Evolutionary conservation across 176 grass and related monocot species (phyloP).

Genomic region (Stipa capillata): DNA sequence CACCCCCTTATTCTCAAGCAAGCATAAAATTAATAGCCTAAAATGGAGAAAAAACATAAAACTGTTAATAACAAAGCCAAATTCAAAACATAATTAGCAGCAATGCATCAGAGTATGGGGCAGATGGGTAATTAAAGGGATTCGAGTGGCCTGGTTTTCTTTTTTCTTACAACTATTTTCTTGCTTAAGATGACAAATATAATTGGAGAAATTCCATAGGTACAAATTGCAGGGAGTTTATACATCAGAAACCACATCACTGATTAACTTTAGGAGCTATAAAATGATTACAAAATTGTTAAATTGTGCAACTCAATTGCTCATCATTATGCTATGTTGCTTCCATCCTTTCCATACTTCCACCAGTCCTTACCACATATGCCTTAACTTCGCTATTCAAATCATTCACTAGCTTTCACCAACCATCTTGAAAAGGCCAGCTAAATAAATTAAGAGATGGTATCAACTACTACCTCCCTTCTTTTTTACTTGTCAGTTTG

Average conservation of each 20-base stretch:
- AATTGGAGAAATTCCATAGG: background rate
- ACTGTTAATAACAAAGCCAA: constrained; percentile 11
- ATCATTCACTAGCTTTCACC: background rate
- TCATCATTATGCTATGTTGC: background rate
- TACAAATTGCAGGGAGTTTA: background rate
- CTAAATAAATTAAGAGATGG: background rate
- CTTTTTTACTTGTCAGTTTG: background rate
- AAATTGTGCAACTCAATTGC: too few relatives aligned
- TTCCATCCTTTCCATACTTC: background rate
- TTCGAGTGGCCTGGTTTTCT: background rate
- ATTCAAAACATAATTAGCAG: background rate
- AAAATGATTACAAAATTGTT: background rate
- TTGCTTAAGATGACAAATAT: background rate
- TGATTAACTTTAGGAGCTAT: background rate
- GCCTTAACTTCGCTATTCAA: background rate
- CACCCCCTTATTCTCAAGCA: constrained; percentile 72
- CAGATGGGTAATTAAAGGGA: background rate
- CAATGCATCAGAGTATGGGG: background rate
- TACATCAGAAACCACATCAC: background rate
- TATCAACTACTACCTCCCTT: background rate
- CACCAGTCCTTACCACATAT: background rate
- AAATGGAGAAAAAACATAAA: background rate
- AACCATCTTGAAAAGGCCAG: background rate
- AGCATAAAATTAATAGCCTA: constrained; percentile 76
- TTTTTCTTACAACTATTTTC: background rate